Evolutionary conservation across 768 basidiomycete species (phyloP), one percentile per base, ranked within the genome.

Genomic region (Lentinula sp.): DNA sequence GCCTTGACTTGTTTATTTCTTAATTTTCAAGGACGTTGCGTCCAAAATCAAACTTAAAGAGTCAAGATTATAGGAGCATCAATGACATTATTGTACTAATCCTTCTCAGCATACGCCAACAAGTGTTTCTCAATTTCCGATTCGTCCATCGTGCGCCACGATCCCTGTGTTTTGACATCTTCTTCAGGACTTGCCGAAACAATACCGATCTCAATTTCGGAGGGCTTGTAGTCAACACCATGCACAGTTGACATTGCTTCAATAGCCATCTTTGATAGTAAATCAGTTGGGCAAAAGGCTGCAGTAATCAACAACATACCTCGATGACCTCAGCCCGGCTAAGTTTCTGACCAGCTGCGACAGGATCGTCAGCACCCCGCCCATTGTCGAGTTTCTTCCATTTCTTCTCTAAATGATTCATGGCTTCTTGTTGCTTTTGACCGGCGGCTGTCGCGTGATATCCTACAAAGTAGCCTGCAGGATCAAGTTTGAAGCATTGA

Each of bases 401-500:
- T 72, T 93, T 93, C 79, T 98, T 98, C 78, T 99, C 97, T 48
- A 99, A 81, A 69, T 94, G 91, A 73, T 98, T 98, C 87, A 95
- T 97, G 1, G 93, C 95, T 71, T 99, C 97, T 70, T 97, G 96
- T 68, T 98, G 97, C 69, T 99, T 98, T 73, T 92, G 90, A 0
- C 97, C 97, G 2, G 95, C 90, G 0, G 96, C 87, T 2, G 96
- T 96, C 8, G 97, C 97, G 67, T 98, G 95, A 79, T 95, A 98
- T 0, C 97, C 97, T 49, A 97, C 93, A 71, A 95, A 99, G 76
- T 97, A 98, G 4, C 97, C 97, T 2, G 97, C 97, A 10, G 97
- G 97, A 71, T 99, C 97, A 57, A 98, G 87, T 76, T 97, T 98
- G 83, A 98, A 98, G 68, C 90, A 84, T 72, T 98, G 96, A n/a